Evolutionary conservation across 345 rosid genomes (phyloP).

Genomic region (Citrus sp.): DNA sequence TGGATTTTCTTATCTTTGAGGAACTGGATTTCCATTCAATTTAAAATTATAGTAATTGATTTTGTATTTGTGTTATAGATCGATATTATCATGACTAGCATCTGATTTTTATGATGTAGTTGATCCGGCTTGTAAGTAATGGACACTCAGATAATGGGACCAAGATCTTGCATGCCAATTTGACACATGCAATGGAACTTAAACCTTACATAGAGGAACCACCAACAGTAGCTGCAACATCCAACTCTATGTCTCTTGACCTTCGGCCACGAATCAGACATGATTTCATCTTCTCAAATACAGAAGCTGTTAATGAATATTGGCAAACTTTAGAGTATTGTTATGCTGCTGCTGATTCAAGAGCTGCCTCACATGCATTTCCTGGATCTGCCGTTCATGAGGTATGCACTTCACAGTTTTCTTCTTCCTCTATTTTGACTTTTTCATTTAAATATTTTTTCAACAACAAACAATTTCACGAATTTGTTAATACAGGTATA

Average conservation of each 20-base stretch:
- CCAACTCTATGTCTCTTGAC: constrained; percentile 56
- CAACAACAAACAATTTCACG: neutral
- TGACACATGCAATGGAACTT: constrained; percentile 78
- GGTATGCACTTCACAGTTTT: constrained; percentile 39
- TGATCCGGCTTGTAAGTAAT: constrained; percentile 65
- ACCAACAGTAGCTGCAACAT: constrained; percentile 41
- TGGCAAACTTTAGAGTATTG: constrained; percentile 96
- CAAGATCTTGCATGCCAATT: constrained; percentile 49
- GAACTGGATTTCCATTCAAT: neutral
- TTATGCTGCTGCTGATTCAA: constrained; percentile 85
- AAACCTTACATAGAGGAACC: constrained; percentile 95
- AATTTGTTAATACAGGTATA: neutral
- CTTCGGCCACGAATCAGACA: constrained; percentile 92
- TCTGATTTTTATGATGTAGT: constrained; percentile 41
- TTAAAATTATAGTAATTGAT: neutral
- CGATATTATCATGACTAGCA: constrained; percentile 14
- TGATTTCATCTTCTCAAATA: constrained; percentile 70
- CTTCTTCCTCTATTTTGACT: neutral
- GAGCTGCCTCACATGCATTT: constrained; percentile 80
- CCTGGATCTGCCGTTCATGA: constrained; percentile 93
- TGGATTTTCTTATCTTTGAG: neutral
- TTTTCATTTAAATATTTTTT: neutral
- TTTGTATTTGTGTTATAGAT: constrained; percentile 3
- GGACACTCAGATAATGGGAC: constrained; percentile 45
- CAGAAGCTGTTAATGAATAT: constrained; percentile 83